A percentile compares a stretch with the other conserved stretches of the same genome.
These are phyloP conservation scores for Stagonosporopsis rhizophila DNA, from an alignment of 2,329 filamentous ascomycete species.

Conservation along the genomic window DNA sequence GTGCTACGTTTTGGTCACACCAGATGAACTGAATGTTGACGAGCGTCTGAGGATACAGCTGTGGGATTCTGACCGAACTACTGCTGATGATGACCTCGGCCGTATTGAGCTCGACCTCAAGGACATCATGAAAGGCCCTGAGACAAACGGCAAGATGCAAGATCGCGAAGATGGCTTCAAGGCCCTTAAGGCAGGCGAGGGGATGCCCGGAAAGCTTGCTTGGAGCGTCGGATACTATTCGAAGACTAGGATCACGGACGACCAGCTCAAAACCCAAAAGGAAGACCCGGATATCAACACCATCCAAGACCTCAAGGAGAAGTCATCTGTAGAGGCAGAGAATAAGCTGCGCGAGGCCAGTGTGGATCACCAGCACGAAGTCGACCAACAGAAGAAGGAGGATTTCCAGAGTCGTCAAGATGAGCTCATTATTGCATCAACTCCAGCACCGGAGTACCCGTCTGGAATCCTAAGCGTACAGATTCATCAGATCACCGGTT, in stretches of 20 bases:
- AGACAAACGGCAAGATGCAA: constrained; percentile 68
- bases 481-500: constrained; percentile 74
- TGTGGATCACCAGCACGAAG: constrained; percentile 65
- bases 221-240: constrained; percentile 77
- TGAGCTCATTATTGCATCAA: constrained; percentile 71
- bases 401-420: constrained; percentile 66
- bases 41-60: constrained; percentile 73
- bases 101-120: constrained; percentile 74
- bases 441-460: constrained; percentile 66
- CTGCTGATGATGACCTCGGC: constrained; percentile 76
- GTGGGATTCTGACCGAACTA: constrained; percentile 77
- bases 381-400: constrained; percentile 72
- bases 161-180: constrained; percentile 70
- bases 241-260: constrained; percentile 68
- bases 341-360: constrained; percentile 71
- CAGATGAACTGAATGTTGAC: constrained; percentile 74
- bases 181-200: constrained; percentile 69
- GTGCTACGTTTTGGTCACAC: constrained; percentile 71
- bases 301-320: constrained; percentile 65
- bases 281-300: constrained; percentile 65
- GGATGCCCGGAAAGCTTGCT: constrained; percentile 71
- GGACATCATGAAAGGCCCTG: constrained; percentile 65
- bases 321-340: constrained; percentile 62
- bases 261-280: constrained; percentile 68
- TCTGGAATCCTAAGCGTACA: constrained; percentile 74